Evolutionary conservation across 352 stramenopile species (phyloP), one percentile per base, ranked within the genome.

Genomic region (Globisporangium perplexum): DNA sequence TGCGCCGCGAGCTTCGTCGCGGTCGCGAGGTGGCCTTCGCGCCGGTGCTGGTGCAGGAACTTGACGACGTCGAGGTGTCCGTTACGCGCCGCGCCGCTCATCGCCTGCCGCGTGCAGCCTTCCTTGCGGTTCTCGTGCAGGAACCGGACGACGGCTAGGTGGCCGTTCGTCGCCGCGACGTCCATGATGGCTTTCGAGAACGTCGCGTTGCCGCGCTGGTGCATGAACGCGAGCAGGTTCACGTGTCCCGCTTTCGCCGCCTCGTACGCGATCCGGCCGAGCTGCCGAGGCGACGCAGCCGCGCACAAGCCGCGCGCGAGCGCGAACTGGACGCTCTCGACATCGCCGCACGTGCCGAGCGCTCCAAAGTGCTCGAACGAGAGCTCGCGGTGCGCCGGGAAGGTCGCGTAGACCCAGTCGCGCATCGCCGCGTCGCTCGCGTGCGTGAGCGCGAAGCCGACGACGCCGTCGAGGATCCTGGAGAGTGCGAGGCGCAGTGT

Each of bases 151-250:
- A 47, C 43, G 15, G 0, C 20, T 7, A 47, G 2, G 43, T 47
- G 43, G 1, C 43, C 43, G 23, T 47, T n/a, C 8, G 12, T 28
- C 7, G 43, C 43, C 10, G 43, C 43, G 43, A 47, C 43, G 43
- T 47, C 43, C 43, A 47, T 47, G n/a, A 24, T 47, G n/a, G 43
- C 23, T 15, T 28, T 31, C 3, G 43, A 31, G 43, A 47, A 47
- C 43, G 12, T 10, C 11, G 20, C 6, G 22, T 6, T 22, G n/a
- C 23, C 23, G 43, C 12, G 6, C 23, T 20, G 6, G 43, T 47
- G 43, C 3, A 33, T 14, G 43, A 47, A 47, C n/a, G 3, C n/a
- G 2, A 47, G 7, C 7, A 47, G 22, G 7, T 33, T n/a, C 0
- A 47, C 12, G 20, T 31, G 43, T n/a, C 43, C 43, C 12, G 43